Base-by-base conservation (phyloP, 2,329 filamentous ascomycete species). In the Microdochium bolleyi region DNA sequence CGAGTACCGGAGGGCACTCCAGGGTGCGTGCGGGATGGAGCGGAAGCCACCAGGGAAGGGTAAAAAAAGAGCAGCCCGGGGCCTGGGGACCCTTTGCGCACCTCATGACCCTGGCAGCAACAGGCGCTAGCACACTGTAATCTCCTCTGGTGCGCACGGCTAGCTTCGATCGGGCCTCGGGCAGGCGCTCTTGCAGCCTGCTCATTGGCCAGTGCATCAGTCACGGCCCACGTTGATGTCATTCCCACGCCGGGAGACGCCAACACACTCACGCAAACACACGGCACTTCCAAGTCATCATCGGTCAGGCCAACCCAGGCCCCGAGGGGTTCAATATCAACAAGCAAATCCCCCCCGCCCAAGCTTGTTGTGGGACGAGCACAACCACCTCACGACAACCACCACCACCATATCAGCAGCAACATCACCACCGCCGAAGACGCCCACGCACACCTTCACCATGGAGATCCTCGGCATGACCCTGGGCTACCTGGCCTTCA, bases 401-500 rank as follows among this genome's bases (percentile, higher is more conserved):
- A 30, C 27, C 27, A 5, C 11, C 27, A 5, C 27, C 27, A 5
- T 11, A 5, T 30, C 27, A 30, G 27, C 11, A 30, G 5, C 11
- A 11, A 30, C 27, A 30, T 5, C 27, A 30, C 27, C 27, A 11
- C 11, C 27, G 27, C 11, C 27, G 11, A 30, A 5, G 11, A 30
- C 27, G 11, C 27, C 27, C 5, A 30, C 50, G 37, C 34, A 48
- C 46, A 52, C 44, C n/a, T 48, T 44, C 58, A 67, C 56, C 21
- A 79, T 79, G 76, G 73, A 73, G 49, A 52, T 77, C 54, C 63
- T 74, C 50, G 73, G 70, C 55, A 66, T 76, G 51, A 63, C 72
- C 21, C 52, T 68, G 62, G 71, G 73, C 66, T 81, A 80, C 57
- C 59, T 84, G 60, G 62, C 75, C 58, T 86, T 87, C 63, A 71